Conservation (phyloP, 1,284 basidiomycete genomes). For the Waitea zeae region DNA sequence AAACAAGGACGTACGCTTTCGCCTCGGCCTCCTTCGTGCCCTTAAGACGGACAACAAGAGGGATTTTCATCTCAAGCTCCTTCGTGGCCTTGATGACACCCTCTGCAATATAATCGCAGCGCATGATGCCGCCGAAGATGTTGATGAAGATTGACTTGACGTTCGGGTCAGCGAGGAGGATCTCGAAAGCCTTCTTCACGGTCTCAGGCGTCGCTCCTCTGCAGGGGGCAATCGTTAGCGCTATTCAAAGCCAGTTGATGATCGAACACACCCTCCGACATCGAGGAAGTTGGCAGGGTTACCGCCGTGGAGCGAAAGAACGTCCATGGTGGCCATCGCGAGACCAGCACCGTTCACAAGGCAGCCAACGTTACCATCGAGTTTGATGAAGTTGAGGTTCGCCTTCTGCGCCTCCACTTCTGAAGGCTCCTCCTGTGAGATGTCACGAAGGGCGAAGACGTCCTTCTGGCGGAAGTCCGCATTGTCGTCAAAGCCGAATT, state of each 20-base stretch:
- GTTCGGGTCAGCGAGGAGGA: conserved; percentile 77
- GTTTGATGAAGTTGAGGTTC: conserved; percentile 97
- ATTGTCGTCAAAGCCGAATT: conserved; percentile 99
- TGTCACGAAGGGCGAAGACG: conserved; percentile 80
- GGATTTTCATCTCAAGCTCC: conserved; percentile 76
- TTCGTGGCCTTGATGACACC: conserved; percentile 97
- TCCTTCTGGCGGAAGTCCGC: conserved; percentile 96
- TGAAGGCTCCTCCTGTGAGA: conserved; percentile 90
- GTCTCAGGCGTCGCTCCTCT: conserved; percentile 96
- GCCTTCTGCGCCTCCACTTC: conserved; percentile 94
- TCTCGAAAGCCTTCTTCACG: conserved; percentile 98
- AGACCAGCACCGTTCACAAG: conserved; percentile 98
- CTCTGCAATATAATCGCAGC: conserved; percentile 94
- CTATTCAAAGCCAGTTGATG: not conserved
- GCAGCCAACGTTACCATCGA: conserved; percentile 96
- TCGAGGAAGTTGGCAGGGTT: conserved; percentile 98
- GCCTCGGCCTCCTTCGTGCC: conserved; percentile 95
- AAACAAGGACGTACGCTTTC: conserved; percentile 51
- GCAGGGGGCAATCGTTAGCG: conserved; percentile 7
- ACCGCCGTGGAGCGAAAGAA: conserved; percentile 87
- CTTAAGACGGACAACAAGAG: conserved; percentile 88
- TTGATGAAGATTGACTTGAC: conserved; percentile 99
- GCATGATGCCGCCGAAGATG: conserved; percentile 95
- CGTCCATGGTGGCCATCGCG: conserved; percentile 99
- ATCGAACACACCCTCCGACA: conserved; percentile 66